A percentile compares a stretch with the other conserved stretches of the same genome.
Conservation (phyloP, 441 rosid species). For the Adansonia grandidieri region DNA sequence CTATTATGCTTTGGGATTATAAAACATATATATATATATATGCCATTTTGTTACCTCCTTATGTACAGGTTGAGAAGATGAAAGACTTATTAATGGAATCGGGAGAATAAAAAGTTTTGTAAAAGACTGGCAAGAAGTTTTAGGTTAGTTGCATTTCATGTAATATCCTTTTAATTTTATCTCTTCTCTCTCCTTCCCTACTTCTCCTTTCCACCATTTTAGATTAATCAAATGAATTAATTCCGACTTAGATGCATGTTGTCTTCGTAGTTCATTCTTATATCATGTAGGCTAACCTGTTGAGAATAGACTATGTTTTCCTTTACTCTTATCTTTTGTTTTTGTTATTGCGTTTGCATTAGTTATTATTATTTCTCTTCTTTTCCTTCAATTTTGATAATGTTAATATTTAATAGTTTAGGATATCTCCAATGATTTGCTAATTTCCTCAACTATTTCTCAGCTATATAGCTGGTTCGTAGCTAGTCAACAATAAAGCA, state of each 20-base stretch:
- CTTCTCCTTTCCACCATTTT: not conserved
- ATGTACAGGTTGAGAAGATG: conserved; percentile 55
- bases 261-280: conserved; percentile 55
- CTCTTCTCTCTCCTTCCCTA: not conserved
- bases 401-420: not conserved
- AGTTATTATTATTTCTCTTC: not conserved
- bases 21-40: not conserved
- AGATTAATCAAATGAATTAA: not conserved
- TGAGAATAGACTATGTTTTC: conserved; percentile 59
- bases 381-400: conserved; percentile 12
- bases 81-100: conserved; percentile 50
- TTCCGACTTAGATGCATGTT: conserved; percentile 1
- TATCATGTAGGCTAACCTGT: conserved; percentile 71
- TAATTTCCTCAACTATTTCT: conserved; percentile 21
- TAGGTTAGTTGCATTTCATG: conserved; percentile 44
- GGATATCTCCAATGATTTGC: not conserved
- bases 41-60: not conserved
- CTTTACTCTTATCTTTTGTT: conserved; percentile 20
- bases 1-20: conserved; percentile 1
- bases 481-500: conserved; percentile 36
- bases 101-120: conserved; percentile 45
- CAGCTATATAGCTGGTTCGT: conserved; percentile 64
- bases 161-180: not conserved
- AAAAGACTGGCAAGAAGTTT: conserved; percentile 61
- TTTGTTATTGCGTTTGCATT: not conserved